phyloP scores from a whole-genome alignment of 2,329 filamentous ascomycete genomes.

The Aspergillus sp. region DNA sequence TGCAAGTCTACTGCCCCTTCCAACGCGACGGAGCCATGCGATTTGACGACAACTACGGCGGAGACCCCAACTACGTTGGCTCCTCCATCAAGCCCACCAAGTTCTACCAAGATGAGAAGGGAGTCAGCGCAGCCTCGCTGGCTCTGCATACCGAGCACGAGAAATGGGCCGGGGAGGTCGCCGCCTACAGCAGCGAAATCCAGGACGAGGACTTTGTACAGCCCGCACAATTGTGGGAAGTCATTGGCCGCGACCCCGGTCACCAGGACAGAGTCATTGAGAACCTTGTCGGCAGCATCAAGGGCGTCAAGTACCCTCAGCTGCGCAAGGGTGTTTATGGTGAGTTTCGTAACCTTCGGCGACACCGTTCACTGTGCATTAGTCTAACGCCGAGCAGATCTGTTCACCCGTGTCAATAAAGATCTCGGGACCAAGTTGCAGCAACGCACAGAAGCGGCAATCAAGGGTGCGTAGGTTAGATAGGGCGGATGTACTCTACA shows the following conservation, averaged over 20 bases:
- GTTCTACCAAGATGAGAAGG: constrained; percentile 27
- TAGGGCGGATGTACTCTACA: no score
- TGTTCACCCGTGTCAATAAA: neutral
- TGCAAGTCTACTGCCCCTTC: neutral
- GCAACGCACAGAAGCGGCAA: neutral
- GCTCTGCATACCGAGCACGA: neutral
- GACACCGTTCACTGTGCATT: neutral
- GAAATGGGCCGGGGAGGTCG: constrained; percentile 27
- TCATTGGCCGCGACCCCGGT: constrained; percentile 31
- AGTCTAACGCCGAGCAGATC: neutral
- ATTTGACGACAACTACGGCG: neutral
- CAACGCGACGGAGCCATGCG: neutral
- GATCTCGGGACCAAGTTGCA: neutral
- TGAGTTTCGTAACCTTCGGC: constrained; percentile 13
- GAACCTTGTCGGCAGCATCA: constrained; percentile 18
- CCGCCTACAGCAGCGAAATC: constrained; percentile 20
- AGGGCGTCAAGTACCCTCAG: constrained; percentile 18
- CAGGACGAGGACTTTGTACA: constrained; percentile 32
- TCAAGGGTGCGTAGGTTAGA: neutral
- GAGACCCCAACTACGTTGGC: constrained; percentile 54
- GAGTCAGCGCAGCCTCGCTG: neutral
- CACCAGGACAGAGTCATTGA: constrained; percentile 33
- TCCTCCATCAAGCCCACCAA: constrained; percentile 28
- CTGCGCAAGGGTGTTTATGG: constrained; percentile 30
- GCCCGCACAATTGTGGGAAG: constrained; percentile 30